Base-by-base conservation (phyloP, 2,329 filamentous ascomycete genomes). In the Sphaerulina populicola region DNA sequence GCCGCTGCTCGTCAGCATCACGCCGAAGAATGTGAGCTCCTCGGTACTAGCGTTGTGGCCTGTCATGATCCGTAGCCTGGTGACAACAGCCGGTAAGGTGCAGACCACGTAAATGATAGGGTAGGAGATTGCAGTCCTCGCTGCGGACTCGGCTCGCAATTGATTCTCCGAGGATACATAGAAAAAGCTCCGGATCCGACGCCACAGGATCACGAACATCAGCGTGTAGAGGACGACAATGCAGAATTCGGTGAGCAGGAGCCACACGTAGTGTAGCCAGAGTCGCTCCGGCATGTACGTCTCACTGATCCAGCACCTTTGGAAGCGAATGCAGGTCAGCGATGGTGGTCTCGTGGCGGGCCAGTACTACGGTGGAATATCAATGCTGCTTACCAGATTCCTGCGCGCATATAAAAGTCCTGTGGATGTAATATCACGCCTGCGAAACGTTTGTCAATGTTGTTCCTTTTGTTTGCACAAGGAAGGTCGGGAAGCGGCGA, bases 21-120 rank as follows among this genome's bases (percentile, higher is more conserved):
- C 72, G 18, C 77, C 78, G 0, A 75, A 71, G 18, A 76, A 67
- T 53, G 73, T 76, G 49, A 78, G 72, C 5, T 70, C 67, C 2
- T 66, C 62, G 5, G 68, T 70, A 3, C 69, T 67, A 0, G 60
- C 47, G 6, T 29, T 38, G 10, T 40, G 33, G 4, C 59, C 58
- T 0, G 77, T 73, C 75, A 86, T 82, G 12, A 75, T 75, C 1
- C 75, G 74, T 56, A 85, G 79, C 51, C 82, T 78, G 6, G 80
- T 80, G 0, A 78, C 72, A 6, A 81, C 81, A 1, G 86, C 71
- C 0, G 83, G 83, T 0, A 81, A 71, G 0, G 82, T 86, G 63
- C 82, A 85, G 14, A 83, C 59, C 1, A 83, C 74, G 63, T 86
- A 86, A 54, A 85, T 81, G 56, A 83, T 60, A 0, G 83, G 83